phyloP scores from a whole-genome alignment of 495 filamentous ascomycete species.

The Penicillium roqueforti region DNA sequence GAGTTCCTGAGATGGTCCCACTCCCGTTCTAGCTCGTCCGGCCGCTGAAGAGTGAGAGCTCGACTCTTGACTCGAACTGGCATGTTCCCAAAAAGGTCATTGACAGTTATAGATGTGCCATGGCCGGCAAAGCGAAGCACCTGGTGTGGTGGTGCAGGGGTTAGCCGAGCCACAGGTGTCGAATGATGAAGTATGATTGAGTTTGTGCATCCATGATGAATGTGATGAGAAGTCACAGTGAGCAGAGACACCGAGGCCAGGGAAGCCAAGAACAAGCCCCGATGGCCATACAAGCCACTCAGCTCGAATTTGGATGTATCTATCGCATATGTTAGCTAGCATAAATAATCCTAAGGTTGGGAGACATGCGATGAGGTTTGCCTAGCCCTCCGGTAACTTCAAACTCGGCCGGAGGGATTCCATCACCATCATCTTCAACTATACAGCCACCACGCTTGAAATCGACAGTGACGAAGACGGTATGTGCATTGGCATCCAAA shows the following conservation, averaged over 20 bases:
- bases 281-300: slow-evolving; percentile 56
- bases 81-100: slow-evolving; percentile 91
- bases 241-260: slow-evolving; percentile 72
- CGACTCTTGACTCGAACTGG: slow-evolving; percentile 92
- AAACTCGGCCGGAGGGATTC: slow-evolving; percentile 73
- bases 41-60: slow-evolving; percentile 41
- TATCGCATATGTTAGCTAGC: slow-evolving; percentile 32
- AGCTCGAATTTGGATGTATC: slow-evolving; percentile 73
- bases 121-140: slow-evolving; percentile 52
- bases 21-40: slow-evolving; percentile 58
- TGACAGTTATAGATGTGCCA: slow-evolving; percentile 76
- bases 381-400: slow-evolving; percentile 65
- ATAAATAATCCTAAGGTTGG: neutral
- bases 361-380: slow-evolving; percentile 62
- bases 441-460: slow-evolving; percentile 72
- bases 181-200: slow-evolving; percentile 69
- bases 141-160: slow-evolving; percentile 60
- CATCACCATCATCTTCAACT: slow-evolving; percentile 83
- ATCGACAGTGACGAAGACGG: slow-evolving; percentile 68
- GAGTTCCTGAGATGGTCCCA: slow-evolving; percentile 63
- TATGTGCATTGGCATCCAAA: slow-evolving; percentile 73
- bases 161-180: slow-evolving; percentile 60
- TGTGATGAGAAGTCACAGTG: slow-evolving; percentile 73
- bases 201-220: slow-evolving; percentile 58
- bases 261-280: slow-evolving; percentile 75